phyloP scores from a whole-genome alignment of 805 yeast genomes.

The Helenozyma rhizophorensis region DNA sequence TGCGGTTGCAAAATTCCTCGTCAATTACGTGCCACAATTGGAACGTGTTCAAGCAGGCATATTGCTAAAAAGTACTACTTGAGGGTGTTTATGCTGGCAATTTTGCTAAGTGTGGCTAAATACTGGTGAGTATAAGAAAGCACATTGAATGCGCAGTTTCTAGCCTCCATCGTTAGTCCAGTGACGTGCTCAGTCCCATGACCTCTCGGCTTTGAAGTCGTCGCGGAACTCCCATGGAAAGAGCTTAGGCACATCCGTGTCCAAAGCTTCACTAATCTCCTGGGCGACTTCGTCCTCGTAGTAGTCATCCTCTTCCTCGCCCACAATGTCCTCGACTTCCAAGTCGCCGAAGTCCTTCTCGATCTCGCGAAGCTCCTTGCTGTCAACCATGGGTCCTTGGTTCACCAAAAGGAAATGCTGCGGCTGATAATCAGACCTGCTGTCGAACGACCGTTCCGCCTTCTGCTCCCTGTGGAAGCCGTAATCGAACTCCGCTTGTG shows the following conservation, averaged over 20 bases:
- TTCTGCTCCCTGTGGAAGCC: conserved; percentile 13
- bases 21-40: too few species aligned
- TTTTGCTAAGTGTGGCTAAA: too few species aligned
- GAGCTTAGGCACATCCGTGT: conserved; percentile 15
- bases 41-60: too few species aligned
- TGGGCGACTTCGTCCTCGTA: conserved; percentile 3
- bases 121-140: too few species aligned
- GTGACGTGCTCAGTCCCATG: conserved; percentile 21
- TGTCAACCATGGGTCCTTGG: conserved; percentile 1
- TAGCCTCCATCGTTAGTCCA: too few species aligned
- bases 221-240: conserved; percentile 36
- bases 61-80: too few species aligned
- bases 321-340: conserved; percentile 3
- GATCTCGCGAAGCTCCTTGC: conserved; percentile 1
- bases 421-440: conserved; percentile 25
- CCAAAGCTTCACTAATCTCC: background rate
- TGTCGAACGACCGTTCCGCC: conserved; percentile 31
- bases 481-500: conserved; percentile 3
- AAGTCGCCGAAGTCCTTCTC: conserved; percentile 10
- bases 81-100: too few species aligned
- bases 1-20: too few species aligned
- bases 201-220: conserved; percentile 19
- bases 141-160: too few species aligned
- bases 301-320: conserved; percentile 6
- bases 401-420: conserved; percentile 16